Evolutionary conservation across 768 basidiomycete species (phyloP).

Genomic region (Symmetrospora coprosmae): DNA sequence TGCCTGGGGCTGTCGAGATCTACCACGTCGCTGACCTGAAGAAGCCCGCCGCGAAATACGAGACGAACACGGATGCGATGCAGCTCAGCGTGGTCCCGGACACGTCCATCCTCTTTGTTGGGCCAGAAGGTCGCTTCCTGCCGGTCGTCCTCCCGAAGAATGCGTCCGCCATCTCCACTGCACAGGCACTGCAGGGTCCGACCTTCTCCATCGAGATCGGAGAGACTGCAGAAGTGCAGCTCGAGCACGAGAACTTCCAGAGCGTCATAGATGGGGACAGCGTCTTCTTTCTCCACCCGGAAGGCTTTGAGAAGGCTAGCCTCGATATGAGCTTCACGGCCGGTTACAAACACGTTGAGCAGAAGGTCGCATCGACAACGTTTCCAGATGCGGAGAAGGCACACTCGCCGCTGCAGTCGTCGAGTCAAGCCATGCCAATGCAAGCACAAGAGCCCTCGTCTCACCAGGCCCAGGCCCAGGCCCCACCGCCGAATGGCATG

Average conservation of each 20-base stretch:
- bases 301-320: constrained; percentile 7
- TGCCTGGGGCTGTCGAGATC: not conserved
- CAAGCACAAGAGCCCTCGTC: no score
- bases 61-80: no score
- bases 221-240: not conserved
- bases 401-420: no score
- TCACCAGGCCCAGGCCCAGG: no score
- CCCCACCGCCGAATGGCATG: no score
- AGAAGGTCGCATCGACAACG: no score
- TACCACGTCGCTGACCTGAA: not conserved
- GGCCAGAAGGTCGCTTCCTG: not conserved
- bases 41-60: not conserved
- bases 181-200: not conserved
- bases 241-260: not conserved
- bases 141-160: not conserved
- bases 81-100: not conserved
- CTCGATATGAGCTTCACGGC: no score
- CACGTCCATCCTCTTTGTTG: not conserved
- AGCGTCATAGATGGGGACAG: not conserved
- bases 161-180: not conserved
- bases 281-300: constrained; percentile 5
- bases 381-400: no score
- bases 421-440: no score
- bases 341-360: no score
- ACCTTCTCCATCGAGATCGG: not conserved